Conservation (phyloP, 805 yeast species). For the Candida takata region DNA sequence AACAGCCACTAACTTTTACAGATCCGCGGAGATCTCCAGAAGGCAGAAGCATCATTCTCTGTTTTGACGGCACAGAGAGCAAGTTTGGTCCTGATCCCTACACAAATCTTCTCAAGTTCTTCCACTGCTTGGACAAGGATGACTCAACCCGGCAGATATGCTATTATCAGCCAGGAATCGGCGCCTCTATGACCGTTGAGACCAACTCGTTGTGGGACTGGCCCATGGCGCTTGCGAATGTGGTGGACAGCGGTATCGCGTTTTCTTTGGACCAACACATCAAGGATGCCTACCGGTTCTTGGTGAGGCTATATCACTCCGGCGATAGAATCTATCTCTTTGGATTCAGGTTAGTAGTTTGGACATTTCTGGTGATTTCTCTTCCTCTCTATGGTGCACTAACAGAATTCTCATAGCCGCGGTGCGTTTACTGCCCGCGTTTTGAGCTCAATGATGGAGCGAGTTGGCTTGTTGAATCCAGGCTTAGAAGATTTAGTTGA, state of each 20-base stretch:
- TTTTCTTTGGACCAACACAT: constrained; percentile 50
- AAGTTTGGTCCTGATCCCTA: constrained; percentile 50
- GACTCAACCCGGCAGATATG: constrained; percentile 38
- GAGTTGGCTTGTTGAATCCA: constrained; percentile 49
- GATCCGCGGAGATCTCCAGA: background rate
- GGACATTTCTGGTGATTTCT: no score
- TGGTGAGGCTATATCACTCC: constrained; percentile 39
- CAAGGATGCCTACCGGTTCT: constrained; percentile 46
- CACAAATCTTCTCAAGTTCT: constrained; percentile 48
- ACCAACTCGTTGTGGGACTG: constrained; percentile 15
- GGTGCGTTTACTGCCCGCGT: constrained; percentile 65
- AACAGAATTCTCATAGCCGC: constrained; percentile 36
- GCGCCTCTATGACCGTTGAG: constrained; percentile 42
- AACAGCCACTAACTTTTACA: no score
- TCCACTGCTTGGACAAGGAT: constrained; percentile 42
- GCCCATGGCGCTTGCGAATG: constrained; percentile 18
- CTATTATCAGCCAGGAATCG: constrained; percentile 66
- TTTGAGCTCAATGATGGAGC: constrained; percentile 56
- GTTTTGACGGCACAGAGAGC: constrained; percentile 59
- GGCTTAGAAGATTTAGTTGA: constrained; percentile 51
- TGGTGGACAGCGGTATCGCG: constrained; percentile 43
- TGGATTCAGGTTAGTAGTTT: constrained; percentile 41
- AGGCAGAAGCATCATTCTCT: constrained; percentile 41
- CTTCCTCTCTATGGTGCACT: background rate
- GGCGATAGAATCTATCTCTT: constrained; percentile 50